These are phyloP conservation scores for Ambrosia trifida DNA, from an alignment of 129 eudicot genomes.

Conservation along the genomic window DNA sequence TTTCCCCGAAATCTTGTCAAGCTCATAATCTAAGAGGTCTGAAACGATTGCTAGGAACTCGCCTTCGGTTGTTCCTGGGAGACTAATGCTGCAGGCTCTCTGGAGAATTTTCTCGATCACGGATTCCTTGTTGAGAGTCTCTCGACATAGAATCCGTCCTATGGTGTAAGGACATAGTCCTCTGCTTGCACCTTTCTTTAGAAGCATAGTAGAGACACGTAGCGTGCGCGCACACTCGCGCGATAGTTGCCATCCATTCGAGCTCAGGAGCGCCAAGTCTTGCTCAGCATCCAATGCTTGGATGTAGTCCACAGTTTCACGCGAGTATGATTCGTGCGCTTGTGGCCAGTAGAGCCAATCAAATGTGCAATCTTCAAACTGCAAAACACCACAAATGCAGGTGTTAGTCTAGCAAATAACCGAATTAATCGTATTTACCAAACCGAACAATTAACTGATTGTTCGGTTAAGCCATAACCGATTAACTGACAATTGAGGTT, in stretches of 20 bases:
- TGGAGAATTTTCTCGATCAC: constrained; percentile 55
- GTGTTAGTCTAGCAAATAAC: neutral
- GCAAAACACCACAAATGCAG: constrained; percentile 13
- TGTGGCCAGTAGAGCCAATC: constrained; percentile 80
- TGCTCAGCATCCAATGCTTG: constrained; percentile 52
- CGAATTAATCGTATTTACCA: too few species aligned
- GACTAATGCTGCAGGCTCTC: constrained; percentile 43
- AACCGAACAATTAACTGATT: too few species aligned
- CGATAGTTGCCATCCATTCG: constrained; percentile 56
- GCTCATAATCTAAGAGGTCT: constrained; percentile 46
- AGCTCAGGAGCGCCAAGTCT: constrained; percentile 50
- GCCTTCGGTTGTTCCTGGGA: constrained; percentile 57
- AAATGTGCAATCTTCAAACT: constrained; percentile 78
- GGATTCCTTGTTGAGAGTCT: constrained; percentile 57
- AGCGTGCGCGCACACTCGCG: constrained; percentile 55
- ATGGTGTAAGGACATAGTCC: constrained; percentile 56
- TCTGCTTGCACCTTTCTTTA: constrained; percentile 60
- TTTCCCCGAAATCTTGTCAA: constrained; percentile 34
- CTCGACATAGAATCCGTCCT: constrained; percentile 62
- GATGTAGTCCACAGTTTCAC: constrained; percentile 48
- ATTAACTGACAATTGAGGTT: too few species aligned
- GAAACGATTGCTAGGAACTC: constrained; percentile 51
- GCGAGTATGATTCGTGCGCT: constrained; percentile 54
- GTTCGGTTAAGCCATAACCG: too few species aligned
- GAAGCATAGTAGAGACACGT: constrained; percentile 67